Evolutionary conservation across 768 basidiomycete species (phyloP).

Genomic region (Lentinula aciculospora): DNA sequence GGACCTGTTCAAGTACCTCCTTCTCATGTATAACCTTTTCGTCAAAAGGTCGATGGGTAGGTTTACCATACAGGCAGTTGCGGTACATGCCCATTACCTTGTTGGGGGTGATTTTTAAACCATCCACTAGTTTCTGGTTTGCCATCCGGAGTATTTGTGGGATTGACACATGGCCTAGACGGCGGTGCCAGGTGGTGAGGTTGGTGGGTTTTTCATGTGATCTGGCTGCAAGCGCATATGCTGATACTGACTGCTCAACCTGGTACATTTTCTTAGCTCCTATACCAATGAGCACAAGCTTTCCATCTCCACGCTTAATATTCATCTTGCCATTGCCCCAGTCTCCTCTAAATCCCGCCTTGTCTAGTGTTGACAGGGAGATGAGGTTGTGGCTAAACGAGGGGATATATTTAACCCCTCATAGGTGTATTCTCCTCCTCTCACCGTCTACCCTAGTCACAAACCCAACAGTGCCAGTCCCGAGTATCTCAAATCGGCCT

Average conservation of each 20-base stretch:
- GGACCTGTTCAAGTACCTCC: slow-evolving; percentile 12
- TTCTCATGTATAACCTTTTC: slow-evolving; percentile 11
- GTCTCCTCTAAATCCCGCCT: not conserved
- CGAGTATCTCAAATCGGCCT: no score
- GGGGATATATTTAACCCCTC: not conserved
- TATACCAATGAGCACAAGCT: not conserved
- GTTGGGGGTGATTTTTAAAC: not conserved
- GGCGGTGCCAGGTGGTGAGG: not conserved
- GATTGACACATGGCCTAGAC: not conserved
- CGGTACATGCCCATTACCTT: slow-evolving; percentile 9
- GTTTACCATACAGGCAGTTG: slow-evolving; percentile 22
- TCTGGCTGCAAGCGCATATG: not conserved
- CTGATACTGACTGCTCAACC: not conserved
- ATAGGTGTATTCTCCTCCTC: not conserved
- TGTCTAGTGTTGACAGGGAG: not conserved
- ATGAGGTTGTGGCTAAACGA: not conserved
- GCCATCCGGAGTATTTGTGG: not conserved
- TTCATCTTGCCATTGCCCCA: not conserved
- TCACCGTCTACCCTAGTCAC: not conserved
- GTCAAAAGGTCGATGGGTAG: slow-evolving; percentile 17
- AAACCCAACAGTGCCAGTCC: not conserved
- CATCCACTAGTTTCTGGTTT: not conserved
- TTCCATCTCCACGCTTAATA: not conserved
- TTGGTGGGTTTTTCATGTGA: not conserved
- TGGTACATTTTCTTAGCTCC: not conserved